Conservation (phyloP, 2,329 filamentous ascomycete species). For the Botrytis porri region DNA sequence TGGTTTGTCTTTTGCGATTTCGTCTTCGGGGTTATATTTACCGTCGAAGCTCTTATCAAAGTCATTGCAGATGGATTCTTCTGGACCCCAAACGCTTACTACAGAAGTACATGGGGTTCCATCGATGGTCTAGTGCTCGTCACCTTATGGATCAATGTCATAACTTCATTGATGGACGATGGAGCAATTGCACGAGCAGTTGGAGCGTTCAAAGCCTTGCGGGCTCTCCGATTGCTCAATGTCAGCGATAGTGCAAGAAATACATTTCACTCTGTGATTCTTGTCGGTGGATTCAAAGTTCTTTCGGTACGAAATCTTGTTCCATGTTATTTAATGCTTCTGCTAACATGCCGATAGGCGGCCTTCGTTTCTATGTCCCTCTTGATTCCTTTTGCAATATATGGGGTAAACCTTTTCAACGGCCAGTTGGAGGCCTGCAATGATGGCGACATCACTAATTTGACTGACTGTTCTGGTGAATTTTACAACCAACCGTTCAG, state of each 20-base stretch:
- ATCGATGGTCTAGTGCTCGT: slow-evolving; percentile 90
- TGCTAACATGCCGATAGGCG: slow-evolving; percentile 42
- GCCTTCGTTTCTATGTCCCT: slow-evolving; percentile 93
- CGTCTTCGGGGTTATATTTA: slow-evolving; percentile 84
- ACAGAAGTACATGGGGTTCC: slow-evolving; percentile 93
- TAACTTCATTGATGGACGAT: slow-evolving; percentile 76
- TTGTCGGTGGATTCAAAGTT: slow-evolving; percentile 92
- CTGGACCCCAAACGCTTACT: slow-evolving; percentile 96
- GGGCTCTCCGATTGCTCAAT: slow-evolving; percentile 87
- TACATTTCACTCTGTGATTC: slow-evolving; percentile 94
- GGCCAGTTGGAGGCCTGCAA: slow-evolving; percentile 80
- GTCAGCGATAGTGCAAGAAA: slow-evolving; percentile 94
- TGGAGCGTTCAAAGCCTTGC: slow-evolving; percentile 93
- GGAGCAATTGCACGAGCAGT: slow-evolving; percentile 85
- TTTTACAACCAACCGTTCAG: slow-evolving; percentile 73
- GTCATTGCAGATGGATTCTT: slow-evolving; percentile 92
- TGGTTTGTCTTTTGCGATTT: slow-evolving; percentile 97
- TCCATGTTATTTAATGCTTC: background rate
- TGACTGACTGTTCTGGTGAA: slow-evolving; percentile 80
- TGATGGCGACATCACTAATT: slow-evolving; percentile 59
- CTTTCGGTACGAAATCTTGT: slow-evolving; percentile 44
- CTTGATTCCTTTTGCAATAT: slow-evolving; percentile 94
- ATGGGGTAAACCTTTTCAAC: slow-evolving; percentile 89
- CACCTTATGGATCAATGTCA: slow-evolving; percentile 93
- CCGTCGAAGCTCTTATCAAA: slow-evolving; percentile 83